Conservation (phyloP, 2,329 filamentous ascomycete genomes). For the Cercospora beticola region DNA sequence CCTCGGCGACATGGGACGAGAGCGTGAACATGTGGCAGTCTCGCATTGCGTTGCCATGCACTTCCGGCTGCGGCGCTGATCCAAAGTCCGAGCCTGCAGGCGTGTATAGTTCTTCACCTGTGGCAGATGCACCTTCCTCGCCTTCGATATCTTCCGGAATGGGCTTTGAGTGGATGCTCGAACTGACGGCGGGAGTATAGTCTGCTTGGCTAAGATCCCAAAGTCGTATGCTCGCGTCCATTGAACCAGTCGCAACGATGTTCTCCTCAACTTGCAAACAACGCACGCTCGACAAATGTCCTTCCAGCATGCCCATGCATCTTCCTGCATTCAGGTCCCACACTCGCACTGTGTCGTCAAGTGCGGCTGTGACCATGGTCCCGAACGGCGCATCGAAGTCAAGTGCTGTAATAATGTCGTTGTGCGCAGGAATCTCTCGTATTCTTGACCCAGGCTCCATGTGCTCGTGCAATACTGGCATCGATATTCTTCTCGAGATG, state of each 20-base stretch:
- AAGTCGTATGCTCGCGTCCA: constrained; percentile 88
- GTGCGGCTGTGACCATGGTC: constrained; percentile 84
- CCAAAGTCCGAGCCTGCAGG: constrained; percentile 26
- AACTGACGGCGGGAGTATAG: constrained; percentile 64
- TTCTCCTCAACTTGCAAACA: constrained; percentile 94
- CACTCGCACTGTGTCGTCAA: constrained; percentile 91
- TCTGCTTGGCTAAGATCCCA: constrained; percentile 92
- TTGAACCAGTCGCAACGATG: constrained; percentile 87
- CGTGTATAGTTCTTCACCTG: constrained; percentile 33
- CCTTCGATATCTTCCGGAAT: constrained; percentile 43
- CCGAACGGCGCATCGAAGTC: constrained; percentile 98
- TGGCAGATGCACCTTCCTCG: constrained; percentile 41
- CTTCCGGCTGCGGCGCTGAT: constrained; percentile 52
- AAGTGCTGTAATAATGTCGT: constrained; percentile 81
- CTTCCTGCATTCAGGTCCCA: constrained; percentile 95
- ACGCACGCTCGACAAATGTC: constrained; percentile 90
- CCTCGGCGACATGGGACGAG: constrained; percentile 86
- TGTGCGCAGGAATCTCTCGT: constrained; percentile 83
- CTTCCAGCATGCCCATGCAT: constrained; percentile 88
- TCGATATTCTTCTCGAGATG: constrained; percentile 71
- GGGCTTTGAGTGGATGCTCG: constrained; percentile 49
- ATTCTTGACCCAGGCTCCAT: constrained; percentile 87
- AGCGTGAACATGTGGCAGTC: constrained; percentile 89
- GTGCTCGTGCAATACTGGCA: constrained; percentile 94
- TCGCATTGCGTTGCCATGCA: constrained; percentile 71